Evolutionary conservation across 768 basidiomycete genomes (phyloP).

Genomic region (Lactarius sanguifluus): DNA sequence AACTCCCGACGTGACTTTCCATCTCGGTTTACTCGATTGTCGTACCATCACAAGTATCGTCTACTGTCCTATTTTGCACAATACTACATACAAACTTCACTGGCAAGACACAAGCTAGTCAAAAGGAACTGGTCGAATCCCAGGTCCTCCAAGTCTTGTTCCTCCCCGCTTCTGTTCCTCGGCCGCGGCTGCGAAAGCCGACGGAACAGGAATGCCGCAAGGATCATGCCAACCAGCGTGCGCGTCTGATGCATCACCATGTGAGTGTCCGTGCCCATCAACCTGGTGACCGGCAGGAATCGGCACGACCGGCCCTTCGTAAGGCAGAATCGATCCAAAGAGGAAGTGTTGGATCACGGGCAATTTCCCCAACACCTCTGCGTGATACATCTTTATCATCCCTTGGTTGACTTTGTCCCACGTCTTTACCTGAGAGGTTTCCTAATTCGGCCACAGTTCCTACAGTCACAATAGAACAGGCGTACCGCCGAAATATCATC

Average conservation of each 20-base stretch:
- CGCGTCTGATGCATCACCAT: slow-evolving; percentile 43
- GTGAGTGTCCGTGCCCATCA: slow-evolving; percentile 48
- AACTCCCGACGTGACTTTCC: slow-evolving; percentile 14
- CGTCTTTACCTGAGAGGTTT: slow-evolving; percentile 59
- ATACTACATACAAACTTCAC: neutral
- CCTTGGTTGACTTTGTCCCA: slow-evolving; percentile 97
- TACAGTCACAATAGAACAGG: neutral
- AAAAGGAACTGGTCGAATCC: slow-evolving; percentile 77
- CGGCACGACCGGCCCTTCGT: slow-evolving; percentile 57
- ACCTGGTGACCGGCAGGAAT: slow-evolving; percentile 33
- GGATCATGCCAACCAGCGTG: slow-evolving; percentile 84
- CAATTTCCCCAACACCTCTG: slow-evolving; percentile 92
- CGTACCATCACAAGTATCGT: neutral
- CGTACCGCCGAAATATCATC: slow-evolving; percentile 90
- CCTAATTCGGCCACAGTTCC: too few relatives aligned
- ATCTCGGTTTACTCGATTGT: neutral
- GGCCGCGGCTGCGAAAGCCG: slow-evolving; percentile 72
- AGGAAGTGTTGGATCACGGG: slow-evolving; percentile 96
- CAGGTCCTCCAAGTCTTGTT: slow-evolving; percentile 52
- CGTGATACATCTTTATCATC: slow-evolving; percentile 97
- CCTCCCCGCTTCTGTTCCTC: slow-evolving; percentile 43
- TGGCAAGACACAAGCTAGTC: slow-evolving; percentile 43
- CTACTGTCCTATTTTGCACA: neutral
- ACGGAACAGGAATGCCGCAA: slow-evolving; percentile 87
- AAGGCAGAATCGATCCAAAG: slow-evolving; percentile 79